These are phyloP conservation scores for Lachnellula subtilissima DNA, from an alignment of 2,329 filamentous ascomycete genomes.

Conservation along the genomic window DNA sequence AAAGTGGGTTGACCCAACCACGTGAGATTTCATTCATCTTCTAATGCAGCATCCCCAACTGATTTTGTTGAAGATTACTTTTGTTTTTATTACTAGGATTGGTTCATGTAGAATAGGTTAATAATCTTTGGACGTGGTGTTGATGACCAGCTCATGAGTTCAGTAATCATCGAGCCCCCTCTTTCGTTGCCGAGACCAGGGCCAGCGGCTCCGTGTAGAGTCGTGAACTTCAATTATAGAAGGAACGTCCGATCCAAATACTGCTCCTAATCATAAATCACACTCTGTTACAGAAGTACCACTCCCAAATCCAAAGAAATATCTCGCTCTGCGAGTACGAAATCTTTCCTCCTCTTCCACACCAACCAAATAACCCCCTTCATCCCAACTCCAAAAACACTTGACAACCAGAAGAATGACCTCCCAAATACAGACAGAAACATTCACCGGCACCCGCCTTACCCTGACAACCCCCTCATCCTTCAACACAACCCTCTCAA, in stretches of 20 bases:
- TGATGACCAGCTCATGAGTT: not conserved
- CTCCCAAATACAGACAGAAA: not conserved
- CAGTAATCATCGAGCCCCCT: not conserved
- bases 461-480: slow-evolving; percentile 6
- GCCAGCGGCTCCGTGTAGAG: not conserved
- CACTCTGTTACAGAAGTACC: too few relatives aligned
- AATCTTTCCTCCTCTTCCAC: not conserved
- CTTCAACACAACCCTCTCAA: slow-evolving; percentile 11
- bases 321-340: not conserved
- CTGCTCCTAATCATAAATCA: too few relatives aligned
- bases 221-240: too few relatives aligned
- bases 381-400: too few relatives aligned
- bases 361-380: not conserved
- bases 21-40: not conserved
- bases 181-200: not conserved
- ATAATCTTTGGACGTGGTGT: too few relatives aligned
- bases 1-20: not conserved
- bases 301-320: not conserved
- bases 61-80: not conserved
- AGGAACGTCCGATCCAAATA: too few relatives aligned
- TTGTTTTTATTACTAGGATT: not conserved
- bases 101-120: too few relatives aligned
- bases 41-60: too few relatives aligned
- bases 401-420: not conserved
- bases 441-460: slow-evolving; percentile 3